These are phyloP conservation scores for Lipomyces kockii DNA, from an alignment of 805 yeast genomes.

Conservation along the genomic window DNA sequence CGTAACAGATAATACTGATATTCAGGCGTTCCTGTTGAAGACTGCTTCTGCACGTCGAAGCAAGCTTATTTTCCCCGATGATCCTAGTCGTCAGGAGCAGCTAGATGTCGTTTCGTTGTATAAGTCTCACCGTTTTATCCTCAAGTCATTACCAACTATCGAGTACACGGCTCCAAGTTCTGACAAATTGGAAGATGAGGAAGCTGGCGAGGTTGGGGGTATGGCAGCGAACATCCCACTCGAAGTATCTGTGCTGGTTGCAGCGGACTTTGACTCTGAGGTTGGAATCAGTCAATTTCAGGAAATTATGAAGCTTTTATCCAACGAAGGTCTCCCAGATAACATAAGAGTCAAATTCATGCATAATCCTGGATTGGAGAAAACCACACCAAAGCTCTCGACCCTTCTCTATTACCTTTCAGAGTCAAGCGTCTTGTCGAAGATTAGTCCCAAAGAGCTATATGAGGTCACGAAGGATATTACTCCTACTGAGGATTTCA, in stretches of 20 bases:
- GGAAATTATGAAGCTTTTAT: slow-evolving; percentile 17
- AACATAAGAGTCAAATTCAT: slow-evolving; percentile 20
- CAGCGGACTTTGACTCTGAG: slow-evolving; percentile 30
- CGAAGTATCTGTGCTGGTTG: slow-evolving; percentile 23
- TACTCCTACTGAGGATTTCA: slow-evolving; percentile 20
- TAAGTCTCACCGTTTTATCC: background rate
- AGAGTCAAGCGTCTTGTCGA: slow-evolving; percentile 6
- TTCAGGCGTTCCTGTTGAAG: slow-evolving; percentile 51
- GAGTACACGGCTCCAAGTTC: background rate
- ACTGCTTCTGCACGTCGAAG: slow-evolving; percentile 55
- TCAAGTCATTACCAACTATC: slow-evolving; percentile 31
- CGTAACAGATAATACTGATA: slow-evolving; percentile 41
- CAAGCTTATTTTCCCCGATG: slow-evolving; percentile 57
- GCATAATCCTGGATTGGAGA: slow-evolving; percentile 30
- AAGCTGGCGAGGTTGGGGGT: slow-evolving; percentile 4
- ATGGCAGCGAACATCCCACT: slow-evolving; percentile 9
- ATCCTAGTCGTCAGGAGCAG: slow-evolving; percentile 44
- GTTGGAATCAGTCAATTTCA: slow-evolving; percentile 21
- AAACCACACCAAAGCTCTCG: slow-evolving; percentile 25
- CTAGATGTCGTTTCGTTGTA: slow-evolving; percentile 37
- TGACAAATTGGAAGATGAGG: background rate
- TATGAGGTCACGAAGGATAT: slow-evolving; percentile 11
- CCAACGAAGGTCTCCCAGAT: background rate
- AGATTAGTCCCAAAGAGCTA: slow-evolving; percentile 17
- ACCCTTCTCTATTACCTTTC: slow-evolving; percentile 27